These are phyloP conservation scores for Epichloe scottii DNA, from an alignment of 2,329 filamentous ascomycete species.

Conservation along the genomic window DNA sequence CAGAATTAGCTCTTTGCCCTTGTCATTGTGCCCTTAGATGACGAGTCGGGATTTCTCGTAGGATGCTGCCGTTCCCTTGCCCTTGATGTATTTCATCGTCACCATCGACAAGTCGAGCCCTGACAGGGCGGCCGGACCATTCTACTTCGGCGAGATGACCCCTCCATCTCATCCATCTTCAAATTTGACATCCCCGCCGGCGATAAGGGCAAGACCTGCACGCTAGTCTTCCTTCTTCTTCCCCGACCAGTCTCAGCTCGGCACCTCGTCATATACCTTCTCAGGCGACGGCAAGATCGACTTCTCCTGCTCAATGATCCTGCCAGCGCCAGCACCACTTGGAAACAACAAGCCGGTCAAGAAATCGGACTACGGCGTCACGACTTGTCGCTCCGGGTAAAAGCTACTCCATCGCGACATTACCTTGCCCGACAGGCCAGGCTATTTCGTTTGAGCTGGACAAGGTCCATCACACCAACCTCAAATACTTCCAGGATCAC, in stretches of 20 bases:
- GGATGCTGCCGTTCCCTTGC: too few species aligned
- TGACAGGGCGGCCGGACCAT: slow-evolving; percentile 37
- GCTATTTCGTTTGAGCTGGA: slow-evolving; percentile 40
- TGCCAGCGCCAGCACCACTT: slow-evolving; percentile 39
- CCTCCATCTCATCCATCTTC: slow-evolving; percentile 46
- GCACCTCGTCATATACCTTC: slow-evolving; percentile 43
- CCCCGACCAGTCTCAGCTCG: slow-evolving; percentile 40
- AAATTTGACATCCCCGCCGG: slow-evolving; percentile 52
- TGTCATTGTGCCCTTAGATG: too few species aligned
- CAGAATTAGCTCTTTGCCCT: too few species aligned
- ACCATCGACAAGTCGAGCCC: slow-evolving; percentile 43
- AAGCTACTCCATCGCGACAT: slow-evolving; percentile 38
- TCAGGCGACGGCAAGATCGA: slow-evolving; percentile 36
- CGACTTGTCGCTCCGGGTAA: slow-evolving; percentile 38
- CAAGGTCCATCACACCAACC: slow-evolving; percentile 29
- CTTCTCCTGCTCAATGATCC: slow-evolving; percentile 35
- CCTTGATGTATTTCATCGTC: slow-evolving; percentile 50
- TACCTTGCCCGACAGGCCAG: slow-evolving; percentile 40
- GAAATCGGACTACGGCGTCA: slow-evolving; percentile 28
- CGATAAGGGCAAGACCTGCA: slow-evolving; percentile 46
- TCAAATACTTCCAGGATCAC: slow-evolving; percentile 54
- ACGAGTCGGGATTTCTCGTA: too few species aligned
- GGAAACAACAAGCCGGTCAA: slow-evolving; percentile 33
- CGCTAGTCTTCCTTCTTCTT: slow-evolving; percentile 48
- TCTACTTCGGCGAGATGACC: slow-evolving; percentile 42